A percentile compares a stretch with the other conserved stretches of the same genome.
Conservation (phyloP, 176 grass and related monocot genomes). For the Musa itinerans region DNA sequence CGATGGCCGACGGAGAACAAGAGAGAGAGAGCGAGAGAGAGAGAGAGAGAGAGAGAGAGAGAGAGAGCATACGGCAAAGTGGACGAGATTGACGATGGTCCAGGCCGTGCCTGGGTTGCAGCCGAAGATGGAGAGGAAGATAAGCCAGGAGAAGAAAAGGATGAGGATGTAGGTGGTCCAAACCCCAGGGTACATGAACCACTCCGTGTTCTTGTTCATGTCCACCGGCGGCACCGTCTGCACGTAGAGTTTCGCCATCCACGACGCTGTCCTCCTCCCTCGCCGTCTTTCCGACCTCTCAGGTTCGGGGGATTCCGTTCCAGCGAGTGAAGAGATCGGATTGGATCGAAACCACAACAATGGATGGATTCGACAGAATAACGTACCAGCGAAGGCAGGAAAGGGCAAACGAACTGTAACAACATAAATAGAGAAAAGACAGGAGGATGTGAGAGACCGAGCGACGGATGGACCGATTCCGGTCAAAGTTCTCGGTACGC, state of each 20-base stretch:
- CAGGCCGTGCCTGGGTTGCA: conserved; percentile 75
- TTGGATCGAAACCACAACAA: too few species aligned
- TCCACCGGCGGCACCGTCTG: conserved; percentile 58
- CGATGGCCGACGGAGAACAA: not conserved
- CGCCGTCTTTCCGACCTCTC: too few species aligned
- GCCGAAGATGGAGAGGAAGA: conserved; percentile 66
- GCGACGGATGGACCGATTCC: too few species aligned
- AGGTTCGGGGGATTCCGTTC: too few species aligned
- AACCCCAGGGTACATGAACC: conserved; percentile 94
- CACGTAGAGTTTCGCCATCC: conserved; percentile 60
- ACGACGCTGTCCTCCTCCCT: not conserved
- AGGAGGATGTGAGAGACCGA: too few species aligned
- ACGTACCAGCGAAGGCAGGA: too few species aligned
- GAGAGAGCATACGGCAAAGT: conserved; percentile 47
- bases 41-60: not conserved
- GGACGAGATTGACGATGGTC: conserved; percentile 72
- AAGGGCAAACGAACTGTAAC: too few species aligned
- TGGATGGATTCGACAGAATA: too few species aligned
- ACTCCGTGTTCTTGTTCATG: conserved; percentile 99
- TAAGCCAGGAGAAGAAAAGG: conserved; percentile 81
- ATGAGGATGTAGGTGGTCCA: conserved; percentile 91
- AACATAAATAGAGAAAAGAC: too few species aligned
- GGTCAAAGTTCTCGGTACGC: too few species aligned
- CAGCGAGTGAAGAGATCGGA: too few species aligned
- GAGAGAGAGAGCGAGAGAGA: too few species aligned